Base-by-base conservation (phyloP, 768 basidiomycete genomes). In the Lactarius hengduanensis region DNA sequence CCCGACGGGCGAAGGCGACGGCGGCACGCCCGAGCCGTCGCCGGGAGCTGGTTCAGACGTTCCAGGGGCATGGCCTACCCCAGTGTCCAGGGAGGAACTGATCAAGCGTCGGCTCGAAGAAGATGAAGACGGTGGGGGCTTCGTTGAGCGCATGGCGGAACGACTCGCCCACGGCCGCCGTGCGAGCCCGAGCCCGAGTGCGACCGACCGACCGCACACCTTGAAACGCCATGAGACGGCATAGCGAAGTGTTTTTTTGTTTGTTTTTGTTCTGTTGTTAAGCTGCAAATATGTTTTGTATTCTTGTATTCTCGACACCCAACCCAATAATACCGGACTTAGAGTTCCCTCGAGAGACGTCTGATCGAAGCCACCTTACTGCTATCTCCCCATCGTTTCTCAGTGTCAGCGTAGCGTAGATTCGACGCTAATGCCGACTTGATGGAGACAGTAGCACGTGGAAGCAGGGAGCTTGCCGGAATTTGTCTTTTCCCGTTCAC, bases 221-320 rank as follows among this genome's bases (percentile, higher is more conserved):
- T 76, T 90, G 73, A 91, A 87, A 81, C 80, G 89, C 73, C 83
- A 83, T 71, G 89, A 85, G 64, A 89, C 87, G 26, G 77, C 83
- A 34, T 83, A 64, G 72, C 20, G 57, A 40, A 34, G 20, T n/a
- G 38, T 54, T 41, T 34, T 40, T 40, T 8, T 15, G 20, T 53
- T 18, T 54, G 28, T 26, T 50, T 26, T 34, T 62, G 47, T 43
- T 43, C 30, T 53, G 55, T 45, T 53, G 47, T 50, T 53, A 30
- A 11, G 32, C 41, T 22, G n/a, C 45, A 22, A 43, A 50, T 26
- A 20, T 54, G 18, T n/a, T 30, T n/a, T 62, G 47, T 40, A 34
- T 57, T 36, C 18, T 20, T 53, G 45, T 61, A 50, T 36, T 50
- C 47, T 61, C 32, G 47, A 16, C 26, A 40, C 32, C 22, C 20